Evolutionary conservation across 1,139 yeast genomes (phyloP).

Genomic region (Lodderomyces margitis): DNA sequence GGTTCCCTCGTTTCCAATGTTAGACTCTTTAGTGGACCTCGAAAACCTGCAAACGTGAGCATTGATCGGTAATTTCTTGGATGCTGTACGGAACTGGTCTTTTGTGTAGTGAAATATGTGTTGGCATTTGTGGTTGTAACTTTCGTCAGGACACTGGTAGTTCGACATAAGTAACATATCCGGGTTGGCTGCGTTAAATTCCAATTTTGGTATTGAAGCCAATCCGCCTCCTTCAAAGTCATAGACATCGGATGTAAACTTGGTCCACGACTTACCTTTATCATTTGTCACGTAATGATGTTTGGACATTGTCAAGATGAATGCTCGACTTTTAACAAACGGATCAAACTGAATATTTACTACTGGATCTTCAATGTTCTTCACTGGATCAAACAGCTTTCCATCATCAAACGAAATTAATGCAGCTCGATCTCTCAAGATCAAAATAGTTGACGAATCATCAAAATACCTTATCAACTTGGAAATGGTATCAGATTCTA

Average conservation of each 20-base stretch:
- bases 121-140: constrained; percentile 29
- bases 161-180: constrained; percentile 41
- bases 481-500: constrained; percentile 15
- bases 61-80: constrained; percentile 33
- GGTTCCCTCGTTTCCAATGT: constrained; percentile 38
- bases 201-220: constrained; percentile 20
- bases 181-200: constrained; percentile 41
- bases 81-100: constrained; percentile 50
- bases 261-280: constrained; percentile 57
- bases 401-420: constrained; percentile 60
- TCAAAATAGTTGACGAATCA: constrained; percentile 51
- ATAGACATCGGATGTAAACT: constrained; percentile 29
- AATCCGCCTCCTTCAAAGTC: constrained; percentile 9
- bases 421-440: constrained; percentile 30
- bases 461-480: constrained; percentile 46
- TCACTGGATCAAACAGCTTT: constrained; percentile 43
- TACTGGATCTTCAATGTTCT: constrained; percentile 26
- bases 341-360: constrained; percentile 42
- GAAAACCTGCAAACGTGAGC: constrained; percentile 52
- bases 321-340: constrained; percentile 47
- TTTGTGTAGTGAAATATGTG: constrained; percentile 45
- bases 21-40: constrained; percentile 39
- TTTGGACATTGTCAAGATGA: constrained; percentile 40
- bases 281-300: constrained; percentile 55
- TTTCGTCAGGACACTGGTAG: constrained; percentile 32